These are phyloP conservation scores for Xylaria sp. DNA, from an alignment of 2,329 filamentous ascomycete species.

Conservation along the genomic window DNA sequence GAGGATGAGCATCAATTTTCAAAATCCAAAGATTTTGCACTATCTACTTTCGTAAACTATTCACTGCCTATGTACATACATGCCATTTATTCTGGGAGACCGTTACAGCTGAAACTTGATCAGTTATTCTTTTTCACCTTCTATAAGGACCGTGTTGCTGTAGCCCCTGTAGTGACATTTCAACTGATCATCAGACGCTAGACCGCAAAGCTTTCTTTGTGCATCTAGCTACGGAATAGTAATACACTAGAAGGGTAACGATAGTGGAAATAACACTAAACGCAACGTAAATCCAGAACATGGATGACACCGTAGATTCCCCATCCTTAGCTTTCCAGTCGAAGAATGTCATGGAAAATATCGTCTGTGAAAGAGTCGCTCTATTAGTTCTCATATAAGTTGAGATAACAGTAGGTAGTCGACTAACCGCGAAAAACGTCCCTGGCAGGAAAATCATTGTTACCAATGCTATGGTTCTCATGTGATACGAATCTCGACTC, in stretches of 20 bases:
- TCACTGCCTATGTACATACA: too few species aligned
- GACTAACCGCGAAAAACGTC: constrained; percentile 31
- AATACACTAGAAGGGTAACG: background rate
- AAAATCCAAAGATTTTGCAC: too few species aligned
- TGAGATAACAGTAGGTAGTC: too few species aligned
- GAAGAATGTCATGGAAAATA: constrained; percentile 40
- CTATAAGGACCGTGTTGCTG: too few species aligned
- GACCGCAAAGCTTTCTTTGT: background rate
- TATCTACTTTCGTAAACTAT: too few species aligned
- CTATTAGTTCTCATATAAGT: background rate
- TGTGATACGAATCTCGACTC: constrained; percentile 42
- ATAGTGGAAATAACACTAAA: constrained; percentile 17
- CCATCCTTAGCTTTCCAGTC: constrained; percentile 25
- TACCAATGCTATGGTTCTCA: constrained; percentile 42
- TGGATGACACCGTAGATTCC: constrained; percentile 22
- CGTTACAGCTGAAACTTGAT: too few species aligned
- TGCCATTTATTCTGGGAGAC: too few species aligned
- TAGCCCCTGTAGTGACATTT: too few species aligned
- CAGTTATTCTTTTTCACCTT: too few species aligned
- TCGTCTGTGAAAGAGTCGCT: constrained; percentile 17
- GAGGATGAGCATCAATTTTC: too few species aligned
- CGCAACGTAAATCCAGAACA: constrained; percentile 33
- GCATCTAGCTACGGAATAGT: constrained; percentile 1
- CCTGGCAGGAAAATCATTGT: constrained; percentile 38
- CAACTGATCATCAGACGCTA: too few species aligned